Conservation (phyloP, 2,329 filamentous ascomycete species). For the Paramyrothecium roridum region DNA sequence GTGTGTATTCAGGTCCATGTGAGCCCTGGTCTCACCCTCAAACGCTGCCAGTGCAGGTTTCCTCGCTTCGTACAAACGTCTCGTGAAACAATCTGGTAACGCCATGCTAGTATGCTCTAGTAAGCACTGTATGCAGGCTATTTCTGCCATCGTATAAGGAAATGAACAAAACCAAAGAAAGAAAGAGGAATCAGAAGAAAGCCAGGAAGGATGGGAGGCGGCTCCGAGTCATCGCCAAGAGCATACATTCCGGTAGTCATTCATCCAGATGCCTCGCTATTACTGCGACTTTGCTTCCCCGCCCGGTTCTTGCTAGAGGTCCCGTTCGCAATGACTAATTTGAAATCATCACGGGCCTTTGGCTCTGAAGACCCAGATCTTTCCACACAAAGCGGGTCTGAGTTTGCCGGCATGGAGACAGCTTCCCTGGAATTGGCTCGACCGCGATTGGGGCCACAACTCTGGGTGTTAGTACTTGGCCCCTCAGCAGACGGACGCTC, state of each 20-base stretch:
- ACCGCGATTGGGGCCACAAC: no score
- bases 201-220: background rate
- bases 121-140: background rate
- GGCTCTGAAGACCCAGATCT: background rate
- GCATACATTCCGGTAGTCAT: no score
- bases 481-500: background rate
- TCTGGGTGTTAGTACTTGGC: no score
- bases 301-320: background rate
- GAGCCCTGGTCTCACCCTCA: no score
- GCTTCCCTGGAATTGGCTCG: background rate
- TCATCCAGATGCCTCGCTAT: no score
- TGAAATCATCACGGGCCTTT: background rate
- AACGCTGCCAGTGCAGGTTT: no score
- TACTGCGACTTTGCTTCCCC: background rate
- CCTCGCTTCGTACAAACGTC: background rate
- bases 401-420: background rate
- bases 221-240: no score
- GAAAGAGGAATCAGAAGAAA: background rate
- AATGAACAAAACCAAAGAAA: background rate
- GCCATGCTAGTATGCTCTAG: background rate
- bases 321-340: conserved; percentile 2
- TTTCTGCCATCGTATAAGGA: background rate
- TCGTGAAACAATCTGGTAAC: background rate
- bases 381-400: background rate
- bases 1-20: no score